Base-by-base conservation (phyloP, 2,329 filamentous ascomycete species). In the Pestalotiopsis sp. region DNA sequence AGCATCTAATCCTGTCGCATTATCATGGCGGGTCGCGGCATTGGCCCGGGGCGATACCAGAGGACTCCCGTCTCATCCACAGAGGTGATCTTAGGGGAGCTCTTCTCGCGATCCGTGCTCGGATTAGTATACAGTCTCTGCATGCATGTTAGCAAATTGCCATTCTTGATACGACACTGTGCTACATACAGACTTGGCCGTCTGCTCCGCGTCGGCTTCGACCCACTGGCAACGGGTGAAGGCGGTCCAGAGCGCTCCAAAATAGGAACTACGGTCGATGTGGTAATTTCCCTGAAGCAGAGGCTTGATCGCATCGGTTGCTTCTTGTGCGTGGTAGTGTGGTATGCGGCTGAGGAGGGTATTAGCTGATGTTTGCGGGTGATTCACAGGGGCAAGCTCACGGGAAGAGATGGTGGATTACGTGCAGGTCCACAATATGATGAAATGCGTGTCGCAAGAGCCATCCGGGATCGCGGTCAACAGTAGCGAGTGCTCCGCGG, bases 391-490 rank as follows among this genome's bases (percentile, higher is more conserved):
- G 9, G 10, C 56, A 13, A 58, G 75, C 80, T 71, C 79, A 85
- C 79, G 87, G 84, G 77, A 89, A 87, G 11, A 88, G 78, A 72
- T 91, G 89, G 77, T 90, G 88, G 26, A 89, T 82, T 20, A 91
- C 88, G 73, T 91, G 88, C 64, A 85, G 85, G 70, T 89, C 88
- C 58, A 90, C 88, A 75, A 90, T 90, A 64, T 86, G 85, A 77
- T 91, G 89, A 80, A 91, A 88, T 71, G 90, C 79, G 77, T 90
- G 85, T 62, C 83, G 84, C 65, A 88, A 85, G 67, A 90, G 83
- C 76, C 88, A 88, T 14, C 88, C 88, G 64, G 89, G 86, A 57
- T 88, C 85, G 62, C 89, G 85, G 77, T 91, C 89, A 24, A 91
- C 82, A 1, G 89, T 91, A 11, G 86, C 84, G 20, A 86, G 80